Percentiles rank a stretch among this genome's conserved stretches.
phyloP scores from a whole-genome alignment of 805 yeast species.

The Yamadazyma nakazawae region DNA sequence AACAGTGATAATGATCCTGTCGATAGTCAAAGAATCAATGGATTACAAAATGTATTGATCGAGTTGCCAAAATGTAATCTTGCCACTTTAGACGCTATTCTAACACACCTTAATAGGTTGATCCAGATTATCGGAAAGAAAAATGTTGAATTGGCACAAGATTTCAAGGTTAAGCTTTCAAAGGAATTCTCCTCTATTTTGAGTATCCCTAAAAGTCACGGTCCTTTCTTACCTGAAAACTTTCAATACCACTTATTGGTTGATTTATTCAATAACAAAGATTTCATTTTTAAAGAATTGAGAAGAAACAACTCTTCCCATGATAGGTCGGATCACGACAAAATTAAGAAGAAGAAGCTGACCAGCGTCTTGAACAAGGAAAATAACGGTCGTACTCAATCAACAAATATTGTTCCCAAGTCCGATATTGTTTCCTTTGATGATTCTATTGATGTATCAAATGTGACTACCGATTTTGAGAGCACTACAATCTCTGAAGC shows the following conservation, averaged over 20 bases:
- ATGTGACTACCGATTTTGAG: conserved; percentile 5
- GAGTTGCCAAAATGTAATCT: conserved; percentile 68
- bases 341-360: background rate
- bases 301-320: conserved; percentile 29
- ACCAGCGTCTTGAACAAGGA: background rate
- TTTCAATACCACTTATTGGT: conserved; percentile 55
- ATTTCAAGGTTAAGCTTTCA: conserved; percentile 49
- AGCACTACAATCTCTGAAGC: background rate
- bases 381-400: background rate
- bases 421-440: background rate
- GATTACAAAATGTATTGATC: conserved; percentile 61
- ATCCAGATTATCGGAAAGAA: conserved; percentile 46
- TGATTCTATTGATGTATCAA: conserved; percentile 5
- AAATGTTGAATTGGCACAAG: conserved; percentile 29
- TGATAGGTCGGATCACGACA: background rate
- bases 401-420: background rate
- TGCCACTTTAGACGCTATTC: conserved; percentile 78
- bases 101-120: conserved; percentile 69
- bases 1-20: conserved; percentile 35
- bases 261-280: conserved; percentile 61
- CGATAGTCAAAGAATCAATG: conserved; percentile 48
- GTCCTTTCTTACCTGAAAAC: conserved; percentile 46
- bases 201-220: conserved; percentile 17
- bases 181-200: conserved; percentile 46
- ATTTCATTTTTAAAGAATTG: conserved; percentile 62